These are phyloP conservation scores for Helotiales sp. DNA, from an alignment of 2,329 filamentous ascomycete genomes.

Conservation along the genomic window DNA sequence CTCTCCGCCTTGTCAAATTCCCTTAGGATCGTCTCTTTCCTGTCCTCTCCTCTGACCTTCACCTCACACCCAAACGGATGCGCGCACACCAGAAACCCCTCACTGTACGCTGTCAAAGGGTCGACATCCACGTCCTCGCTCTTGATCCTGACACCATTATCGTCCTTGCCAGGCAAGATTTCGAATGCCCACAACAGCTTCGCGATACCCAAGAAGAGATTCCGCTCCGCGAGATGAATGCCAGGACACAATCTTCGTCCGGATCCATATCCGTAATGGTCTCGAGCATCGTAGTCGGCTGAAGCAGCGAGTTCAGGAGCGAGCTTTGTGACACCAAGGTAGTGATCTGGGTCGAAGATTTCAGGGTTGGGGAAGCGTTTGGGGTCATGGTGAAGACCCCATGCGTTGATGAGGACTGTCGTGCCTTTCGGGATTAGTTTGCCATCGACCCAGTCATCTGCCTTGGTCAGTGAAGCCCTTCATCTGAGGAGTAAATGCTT, in stretches of 20 bases:
- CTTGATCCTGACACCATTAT: slow-evolving; percentile 23
- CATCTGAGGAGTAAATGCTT: background rate
- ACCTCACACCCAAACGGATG: slow-evolving; percentile 41
- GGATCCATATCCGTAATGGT: slow-evolving; percentile 45
- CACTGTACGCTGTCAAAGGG: slow-evolving; percentile 40
- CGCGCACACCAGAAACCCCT: slow-evolving; percentile 44
- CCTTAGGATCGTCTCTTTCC: slow-evolving; percentile 42
- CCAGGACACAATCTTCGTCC: slow-evolving; percentile 61
- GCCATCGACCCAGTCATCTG: slow-evolving; percentile 40
- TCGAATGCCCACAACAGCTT: slow-evolving; percentile 34
- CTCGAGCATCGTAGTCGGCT: slow-evolving; percentile 53
- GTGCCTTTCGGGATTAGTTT: slow-evolving; percentile 51
- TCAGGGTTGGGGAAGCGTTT: slow-evolving; percentile 48
- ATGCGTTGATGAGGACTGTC: slow-evolving; percentile 45
- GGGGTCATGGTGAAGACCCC: slow-evolving; percentile 45
- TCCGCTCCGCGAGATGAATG: slow-evolving; percentile 47
- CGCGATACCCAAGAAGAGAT: slow-evolving; percentile 10
- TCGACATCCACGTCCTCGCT: slow-evolving; percentile 33
- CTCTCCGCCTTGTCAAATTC: slow-evolving; percentile 41
- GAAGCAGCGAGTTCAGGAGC: slow-evolving; percentile 50
- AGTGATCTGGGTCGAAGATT: slow-evolving; percentile 50
- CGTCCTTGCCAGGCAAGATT: slow-evolving; percentile 19
- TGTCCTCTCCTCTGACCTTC: slow-evolving; percentile 32
- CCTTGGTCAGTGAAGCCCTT: background rate
- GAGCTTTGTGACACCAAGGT: slow-evolving; percentile 22